phyloP scores from a whole-genome alignment of 306 rosid genomes.

The Trichosanthes cucumerina region DNA sequence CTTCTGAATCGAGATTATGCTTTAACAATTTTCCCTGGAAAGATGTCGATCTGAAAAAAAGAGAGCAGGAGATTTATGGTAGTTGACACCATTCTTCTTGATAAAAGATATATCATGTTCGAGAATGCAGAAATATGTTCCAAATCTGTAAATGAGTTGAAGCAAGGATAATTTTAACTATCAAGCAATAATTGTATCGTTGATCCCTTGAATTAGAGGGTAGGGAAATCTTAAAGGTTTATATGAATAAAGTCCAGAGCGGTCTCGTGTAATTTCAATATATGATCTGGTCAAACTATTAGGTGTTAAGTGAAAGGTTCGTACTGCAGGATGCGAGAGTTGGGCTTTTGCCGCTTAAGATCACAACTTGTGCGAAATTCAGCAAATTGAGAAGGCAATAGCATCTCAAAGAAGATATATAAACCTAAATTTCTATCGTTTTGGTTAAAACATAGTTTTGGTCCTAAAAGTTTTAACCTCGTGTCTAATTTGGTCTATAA shows the following conservation, averaged over 20 bases:
- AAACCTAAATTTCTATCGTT: neutral
- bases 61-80: constrained; percentile 4
- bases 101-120: neutral
- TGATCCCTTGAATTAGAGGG: neutral
- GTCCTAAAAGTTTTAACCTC: neutral
- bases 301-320: neutral
- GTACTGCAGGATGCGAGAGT: neutral
- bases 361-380: neutral
- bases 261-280: neutral
- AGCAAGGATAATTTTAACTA: neutral
- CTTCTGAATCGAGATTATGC: constrained; percentile 85
- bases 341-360: neutral
- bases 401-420: neutral
- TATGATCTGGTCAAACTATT: neutral
- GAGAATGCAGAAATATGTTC: neutral
- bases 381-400: neutral
- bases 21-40: constrained; percentile 75
- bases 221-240: neutral
- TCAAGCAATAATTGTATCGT: neutral
- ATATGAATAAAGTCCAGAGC: neutral
- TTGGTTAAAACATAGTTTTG: too few relatives aligned
- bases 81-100: neutral
- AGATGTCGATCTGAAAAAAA: constrained; percentile 48
- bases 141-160: neutral
- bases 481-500: neutral